Evolutionary conservation across 2,329 filamentous ascomycete genomes (phyloP), one percentile per base, ranked within the genome.

Genomic region (Fusarium torulosum): DNA sequence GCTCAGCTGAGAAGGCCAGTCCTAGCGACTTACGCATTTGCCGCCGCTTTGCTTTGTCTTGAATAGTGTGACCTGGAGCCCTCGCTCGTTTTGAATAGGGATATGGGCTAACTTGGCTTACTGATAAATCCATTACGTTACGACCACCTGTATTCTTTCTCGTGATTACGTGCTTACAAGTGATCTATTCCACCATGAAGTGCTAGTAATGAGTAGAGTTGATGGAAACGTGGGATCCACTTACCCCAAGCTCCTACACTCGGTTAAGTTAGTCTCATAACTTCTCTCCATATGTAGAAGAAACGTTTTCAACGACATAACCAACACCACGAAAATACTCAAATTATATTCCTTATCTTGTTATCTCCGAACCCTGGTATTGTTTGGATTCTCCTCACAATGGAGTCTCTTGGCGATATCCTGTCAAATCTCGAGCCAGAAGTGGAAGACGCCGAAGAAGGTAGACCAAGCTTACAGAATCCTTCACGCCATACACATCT

Each of bases 401-500:
- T 71, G 65, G 69, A 63, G 23, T 54, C 67, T 14, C 50, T 74
- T 4, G 25, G 54, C 21, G 49, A 55, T 19, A 67, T 82, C 21
- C 58, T 75, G 23, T 63, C 73, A 27, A 72, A 71, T 7, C 76
- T 85, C 5, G 82, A 79, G 29, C 74, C 77, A 7, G 82, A 84
- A 66, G 76, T 86, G 49, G 75, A 81, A 23, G 84, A 86, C 63
- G 75, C 80, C 3, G 83, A 85, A 66, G 83, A 86, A 79, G 83
- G 84, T 79, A 37, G 35, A 37, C 35, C 5, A 67, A 29, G 54
- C 33, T 23, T 31, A 23, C 40, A 42, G 37, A 14, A 21, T 21
- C 23, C 19, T 33, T 23, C 25, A 41, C 64, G 63, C 38, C 38
- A 19, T 13, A 25, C 31, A 51, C 17, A 29, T n/a, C 43, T 46